These are phyloP conservation scores for Coemansia sp. DNA, from an alignment of 192 early-diverging fungal genomes.

Conservation along the genomic window DNA sequence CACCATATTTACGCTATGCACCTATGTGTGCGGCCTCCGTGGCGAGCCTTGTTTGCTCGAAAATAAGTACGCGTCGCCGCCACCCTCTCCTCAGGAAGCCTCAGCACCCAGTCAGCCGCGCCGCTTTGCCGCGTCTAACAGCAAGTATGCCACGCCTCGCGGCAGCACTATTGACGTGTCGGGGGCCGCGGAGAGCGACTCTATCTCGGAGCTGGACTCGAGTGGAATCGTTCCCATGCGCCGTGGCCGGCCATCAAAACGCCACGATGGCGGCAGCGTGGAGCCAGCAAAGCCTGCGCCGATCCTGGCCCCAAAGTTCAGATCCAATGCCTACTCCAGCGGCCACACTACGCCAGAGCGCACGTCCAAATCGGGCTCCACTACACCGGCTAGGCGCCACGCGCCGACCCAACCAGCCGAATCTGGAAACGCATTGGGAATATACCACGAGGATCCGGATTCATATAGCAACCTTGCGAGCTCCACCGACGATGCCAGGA, in stretches of 20 bases:
- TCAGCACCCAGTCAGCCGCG: constrained; percentile 31
- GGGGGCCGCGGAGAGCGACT: constrained; percentile 11
- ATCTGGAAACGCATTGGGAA: constrained; percentile 25
- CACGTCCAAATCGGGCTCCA: constrained; percentile 4
- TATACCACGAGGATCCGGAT: constrained; percentile 13
- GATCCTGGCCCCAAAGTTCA: background rate
- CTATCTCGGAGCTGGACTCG: constrained; percentile 53
- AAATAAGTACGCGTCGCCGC: constrained; percentile 46
- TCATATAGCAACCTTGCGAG: background rate
- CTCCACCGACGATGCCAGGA: background rate
- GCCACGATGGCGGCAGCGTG: constrained; percentile 4
- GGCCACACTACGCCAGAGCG: constrained; percentile 6
- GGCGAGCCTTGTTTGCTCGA: constrained; percentile 46
- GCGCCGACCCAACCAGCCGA: constrained; percentile 1
- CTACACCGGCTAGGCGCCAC: constrained; percentile 15
- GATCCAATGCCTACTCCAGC: background rate
- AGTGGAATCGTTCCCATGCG: constrained; percentile 80
- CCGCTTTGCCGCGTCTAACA: constrained; percentile 31
- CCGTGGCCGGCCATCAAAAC: constrained; percentile 75
- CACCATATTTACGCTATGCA: constrained; percentile 81
- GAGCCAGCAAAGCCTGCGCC: background rate
- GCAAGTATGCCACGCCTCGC: constrained; percentile 25
- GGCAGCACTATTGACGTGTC: constrained; percentile 33
- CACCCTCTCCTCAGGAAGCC: constrained; percentile 15
- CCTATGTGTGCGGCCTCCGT: constrained; percentile 63